Evolutionary conservation across 2,329 filamentous ascomycete species (phyloP), one percentile per base, ranked within the genome.

Genomic region (Microcyclospora tardicrescens): DNA sequence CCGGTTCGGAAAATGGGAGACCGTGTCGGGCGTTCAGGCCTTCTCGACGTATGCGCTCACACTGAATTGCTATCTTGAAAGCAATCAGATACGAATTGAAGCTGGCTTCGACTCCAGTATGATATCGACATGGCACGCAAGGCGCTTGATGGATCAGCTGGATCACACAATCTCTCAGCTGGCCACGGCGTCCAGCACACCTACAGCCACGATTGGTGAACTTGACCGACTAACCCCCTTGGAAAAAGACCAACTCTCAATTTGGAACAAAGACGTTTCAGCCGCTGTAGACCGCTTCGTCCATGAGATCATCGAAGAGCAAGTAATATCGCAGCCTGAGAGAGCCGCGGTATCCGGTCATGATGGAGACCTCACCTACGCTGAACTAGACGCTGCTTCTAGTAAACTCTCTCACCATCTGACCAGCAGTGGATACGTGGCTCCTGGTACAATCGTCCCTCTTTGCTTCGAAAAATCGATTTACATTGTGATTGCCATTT

Each of bases 1-100:
- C 43, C 45, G 12, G 39, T 33, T 28, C 40, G 44, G 1, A 14
- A 3, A 44, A 44, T n/a, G n/a, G n/a, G n/a, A n/a, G n/a, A n/a
- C n/a, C n/a, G n/a, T n/a, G n/a, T n/a, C n/a, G n/a, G n/a, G n/a
- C n/a, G n/a, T n/a, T n/a, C n/a, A n/a, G n/a, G n/a, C n/a, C n/a
- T n/a, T n/a, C n/a, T 10, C 13, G 14, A 9, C 28, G 19, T 11
- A 36, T 40, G 9, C 35, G 28, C 19, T 24, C 12, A 13, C n/a
- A 28, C 39, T 34, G 37, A 28, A 30, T 10, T 30, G 28, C n/a
- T 10, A 10, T 30, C 28, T n/a, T 30, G 10, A n/a, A n/a, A n/a
- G 28, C 10, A 30, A 10, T 10, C n/a, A 10, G 10, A 30, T 30
- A 10, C n/a, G 10, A 10, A 30, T 30, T 30, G 28, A 10, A 30